A percentile compares a stretch with the other conserved stretches of the same genome.
Conservation (phyloP, 257 asterid genomes). For the Gentiana dahurica region DNA sequence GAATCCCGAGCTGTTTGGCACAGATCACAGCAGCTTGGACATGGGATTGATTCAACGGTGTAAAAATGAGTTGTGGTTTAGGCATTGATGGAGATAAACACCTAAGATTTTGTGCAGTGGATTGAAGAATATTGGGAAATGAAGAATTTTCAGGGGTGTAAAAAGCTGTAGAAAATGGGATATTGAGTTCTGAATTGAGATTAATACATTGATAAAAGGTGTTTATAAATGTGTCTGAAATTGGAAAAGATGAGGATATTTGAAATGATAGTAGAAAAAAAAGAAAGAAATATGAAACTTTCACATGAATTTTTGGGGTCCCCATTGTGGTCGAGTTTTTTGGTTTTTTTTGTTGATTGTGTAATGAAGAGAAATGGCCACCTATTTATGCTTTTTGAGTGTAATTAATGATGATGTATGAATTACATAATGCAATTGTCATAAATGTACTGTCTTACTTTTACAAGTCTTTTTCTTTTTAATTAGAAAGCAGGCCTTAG, state of each 20-base stretch:
- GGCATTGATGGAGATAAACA: constrained; percentile 19
- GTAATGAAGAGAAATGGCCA: background rate
- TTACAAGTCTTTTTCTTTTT: too few species aligned
- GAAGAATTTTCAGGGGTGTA: constrained; percentile 18
- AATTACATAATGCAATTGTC: constrained; percentile 19
- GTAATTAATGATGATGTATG: constrained; percentile 6
- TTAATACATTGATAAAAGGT: constrained; percentile 18
- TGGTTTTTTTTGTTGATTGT: background rate
- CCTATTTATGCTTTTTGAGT: constrained; percentile 6
- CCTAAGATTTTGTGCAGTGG: constrained; percentile 29
- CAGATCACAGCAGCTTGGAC: constrained; percentile 31
- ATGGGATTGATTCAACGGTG: constrained; percentile 24
- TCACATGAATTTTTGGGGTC: constrained; percentile 4
- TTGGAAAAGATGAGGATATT: constrained; percentile 1
- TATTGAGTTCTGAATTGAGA: constrained; percentile 17
- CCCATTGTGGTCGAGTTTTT: too few species aligned
- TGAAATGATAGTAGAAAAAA: constrained; percentile 1
- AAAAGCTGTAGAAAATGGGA: constrained; percentile 22
- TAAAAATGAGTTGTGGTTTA: constrained; percentile 28
- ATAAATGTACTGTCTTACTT: background rate
- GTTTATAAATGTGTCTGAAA: constrained; percentile 12
- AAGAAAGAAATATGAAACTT: background rate
- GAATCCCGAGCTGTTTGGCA: constrained; percentile 16
- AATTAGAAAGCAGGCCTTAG: too few species aligned
- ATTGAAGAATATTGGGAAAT: constrained; percentile 13